Base-by-base conservation (phyloP, 75 land plant genomes). In the Pinus tabuliformis region DNA sequence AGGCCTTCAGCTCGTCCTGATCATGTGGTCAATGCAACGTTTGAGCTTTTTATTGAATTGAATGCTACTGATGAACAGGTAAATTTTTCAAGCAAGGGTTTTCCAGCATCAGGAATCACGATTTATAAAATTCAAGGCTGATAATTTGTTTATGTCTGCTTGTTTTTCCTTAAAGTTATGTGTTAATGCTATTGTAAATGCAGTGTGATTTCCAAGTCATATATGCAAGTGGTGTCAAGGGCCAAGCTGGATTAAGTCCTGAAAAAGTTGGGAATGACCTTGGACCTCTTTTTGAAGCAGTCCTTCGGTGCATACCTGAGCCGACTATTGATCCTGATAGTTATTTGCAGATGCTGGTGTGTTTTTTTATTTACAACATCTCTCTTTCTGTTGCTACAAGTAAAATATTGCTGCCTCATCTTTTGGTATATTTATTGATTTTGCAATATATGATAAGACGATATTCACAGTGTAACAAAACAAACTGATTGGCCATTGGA, bases 51-150 rank as follows among this genome's bases (percentile, higher is more conserved):
- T 70, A 86, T 95, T 58, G 99, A 97, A 64, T 77, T 97, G 33
- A 88, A 97, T 82, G 99, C 99, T 17, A 84, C 98, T 49, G 99
- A 97, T 86, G 99, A 97, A 63, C 99, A 96, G 91, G 99, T 96
- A 73, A 5, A 20, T 45, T 74, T 56, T 61, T 42, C 6, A 17
- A 45, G 56, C 18, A 30, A 9, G 12, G 6, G 52, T 79, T 13
- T 71, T 18, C 12, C 9, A 24, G 24, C 20, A 62, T 24, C 21
- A 74, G 5, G 20, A 17, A 17, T 13, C 65, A n/a, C 2, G 26
- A 33, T 17, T 57, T 33, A 30, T 30, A 49, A 58, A 28, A 75
- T 3, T 76, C 22, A 18, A 76, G 28, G 17, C 1, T 62, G 18
- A 57, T 62, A 11, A 21, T 58, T n/a, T 28, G 8, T 11, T 76